Conservation (phyloP, 495 filamentous ascomycete species). For the Hyaloscypha hepaticicola region DNA sequence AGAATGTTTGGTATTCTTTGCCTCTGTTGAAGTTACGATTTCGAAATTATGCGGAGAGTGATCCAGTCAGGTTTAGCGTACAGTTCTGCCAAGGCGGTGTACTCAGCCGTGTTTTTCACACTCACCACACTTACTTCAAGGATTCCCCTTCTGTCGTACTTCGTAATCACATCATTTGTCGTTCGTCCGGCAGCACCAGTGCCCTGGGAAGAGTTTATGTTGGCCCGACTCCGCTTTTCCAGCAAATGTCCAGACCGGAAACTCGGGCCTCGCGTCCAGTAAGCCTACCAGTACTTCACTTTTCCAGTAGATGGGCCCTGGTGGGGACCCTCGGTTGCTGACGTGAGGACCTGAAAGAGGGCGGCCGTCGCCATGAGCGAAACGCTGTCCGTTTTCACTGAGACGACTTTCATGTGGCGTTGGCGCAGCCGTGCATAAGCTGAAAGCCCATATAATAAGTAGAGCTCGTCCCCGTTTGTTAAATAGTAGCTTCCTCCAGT, state of each 20-base stretch:
- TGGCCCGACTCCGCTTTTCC: no score
- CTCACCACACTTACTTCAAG: no score
- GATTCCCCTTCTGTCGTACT: neutral
- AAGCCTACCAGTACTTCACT: no score
- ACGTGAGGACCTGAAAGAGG: no score
- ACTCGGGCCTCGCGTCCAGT: no score
- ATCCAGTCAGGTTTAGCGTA: neutral
- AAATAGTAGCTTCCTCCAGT: neutral
- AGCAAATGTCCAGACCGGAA: no score
- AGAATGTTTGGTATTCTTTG: neutral
- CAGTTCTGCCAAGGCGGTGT: no score
- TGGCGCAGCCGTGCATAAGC: neutral
- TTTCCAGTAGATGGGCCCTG: no score
- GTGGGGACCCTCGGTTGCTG: no score
- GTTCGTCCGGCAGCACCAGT: no score
- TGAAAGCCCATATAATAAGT: neutral
- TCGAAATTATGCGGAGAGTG: conserved; percentile 10
- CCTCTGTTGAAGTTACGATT: neutral
- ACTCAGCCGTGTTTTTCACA: no score
- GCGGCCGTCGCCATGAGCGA: neutral
- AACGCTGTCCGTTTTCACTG: neutral
- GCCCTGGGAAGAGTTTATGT: no score
- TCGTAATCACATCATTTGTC: neutral
- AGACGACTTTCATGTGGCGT: neutral
- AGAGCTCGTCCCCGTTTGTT: neutral